phyloP scores from a whole-genome alignment of 805 yeast genomes.

The Trichomonascus vanleenenianus region DNA sequence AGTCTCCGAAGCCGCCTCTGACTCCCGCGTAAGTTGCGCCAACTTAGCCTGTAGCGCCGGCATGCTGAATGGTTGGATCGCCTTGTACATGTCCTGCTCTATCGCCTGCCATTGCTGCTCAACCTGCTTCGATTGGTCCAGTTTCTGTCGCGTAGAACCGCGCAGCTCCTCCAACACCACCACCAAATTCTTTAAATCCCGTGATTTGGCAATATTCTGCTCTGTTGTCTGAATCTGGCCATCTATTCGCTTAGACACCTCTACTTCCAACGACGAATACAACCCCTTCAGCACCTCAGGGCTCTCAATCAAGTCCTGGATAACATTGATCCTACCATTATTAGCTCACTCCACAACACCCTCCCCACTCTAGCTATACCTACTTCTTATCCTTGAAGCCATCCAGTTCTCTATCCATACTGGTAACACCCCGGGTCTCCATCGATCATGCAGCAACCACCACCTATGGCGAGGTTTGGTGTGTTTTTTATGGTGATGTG shows the following conservation, averaged over 20 bases:
- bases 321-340: constrained; percentile 16
- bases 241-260: constrained; percentile 19
- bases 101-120: constrained; percentile 31
- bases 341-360: too few relatives aligned
- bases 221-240: constrained; percentile 23
- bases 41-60: constrained; percentile 29
- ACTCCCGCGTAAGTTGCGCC: constrained; percentile 25
- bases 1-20: constrained; percentile 29
- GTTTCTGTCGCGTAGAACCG: constrained; percentile 3
- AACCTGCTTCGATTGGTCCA: constrained; percentile 19
- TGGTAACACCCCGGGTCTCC: too few relatives aligned
- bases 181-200: constrained; percentile 23
- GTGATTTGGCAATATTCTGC: constrained; percentile 21
- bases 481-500: too few relatives aligned
- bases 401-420: too few relatives aligned
- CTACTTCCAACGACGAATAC: constrained; percentile 21
- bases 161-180: constrained; percentile 20
- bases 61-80: constrained; percentile 32
- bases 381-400: too few relatives aligned
- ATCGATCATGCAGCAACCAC: too few relatives aligned
- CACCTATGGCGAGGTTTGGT: too few relatives aligned
- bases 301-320: constrained; percentile 18
- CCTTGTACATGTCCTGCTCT: constrained; percentile 30
- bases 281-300: constrained; percentile 24
- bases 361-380: too few relatives aligned